A percentile compares a stretch with the other conserved stretches of the same genome.
phyloP scores from a whole-genome alignment of 345 rosid species.

The Angophora floribunda region DNA sequence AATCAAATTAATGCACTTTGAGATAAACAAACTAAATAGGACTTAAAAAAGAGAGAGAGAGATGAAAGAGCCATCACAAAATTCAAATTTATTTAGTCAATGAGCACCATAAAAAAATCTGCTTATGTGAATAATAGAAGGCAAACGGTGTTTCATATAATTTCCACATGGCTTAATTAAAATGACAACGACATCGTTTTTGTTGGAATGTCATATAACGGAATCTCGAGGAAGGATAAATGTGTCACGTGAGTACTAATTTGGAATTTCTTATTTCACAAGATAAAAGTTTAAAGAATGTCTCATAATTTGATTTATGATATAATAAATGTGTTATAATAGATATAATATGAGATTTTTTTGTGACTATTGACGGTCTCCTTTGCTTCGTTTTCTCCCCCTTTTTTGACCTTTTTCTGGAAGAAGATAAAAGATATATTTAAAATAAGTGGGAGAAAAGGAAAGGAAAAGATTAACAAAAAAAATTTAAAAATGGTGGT shows the following conservation, averaged over 20 bases:
- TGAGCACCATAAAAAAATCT: background rate
- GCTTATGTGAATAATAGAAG: background rate
- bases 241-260: too few species aligned
- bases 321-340: background rate
- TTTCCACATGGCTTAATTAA: background rate
- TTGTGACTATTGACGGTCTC: background rate
- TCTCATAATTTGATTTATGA: too few species aligned
- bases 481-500: background rate
- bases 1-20: background rate
- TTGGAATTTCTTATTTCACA: too few species aligned
- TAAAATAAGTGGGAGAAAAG: background rate
- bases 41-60: too few species aligned
- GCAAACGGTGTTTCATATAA: rapidly evolving
- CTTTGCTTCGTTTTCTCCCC: too few species aligned
- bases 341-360: background rate
- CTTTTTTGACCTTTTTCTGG: background rate
- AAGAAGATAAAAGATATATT: too few species aligned
- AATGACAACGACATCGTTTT: rapidly evolving
- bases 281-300: too few species aligned
- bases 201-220: too few species aligned
- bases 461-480: too few species aligned
- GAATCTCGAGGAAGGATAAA: too few species aligned
- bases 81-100: background rate
- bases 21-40: background rate
- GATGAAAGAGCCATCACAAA: background rate